Conservation (phyloP, 2,329 filamentous ascomycete genomes). For the Cyphellophora europaea region DNA sequence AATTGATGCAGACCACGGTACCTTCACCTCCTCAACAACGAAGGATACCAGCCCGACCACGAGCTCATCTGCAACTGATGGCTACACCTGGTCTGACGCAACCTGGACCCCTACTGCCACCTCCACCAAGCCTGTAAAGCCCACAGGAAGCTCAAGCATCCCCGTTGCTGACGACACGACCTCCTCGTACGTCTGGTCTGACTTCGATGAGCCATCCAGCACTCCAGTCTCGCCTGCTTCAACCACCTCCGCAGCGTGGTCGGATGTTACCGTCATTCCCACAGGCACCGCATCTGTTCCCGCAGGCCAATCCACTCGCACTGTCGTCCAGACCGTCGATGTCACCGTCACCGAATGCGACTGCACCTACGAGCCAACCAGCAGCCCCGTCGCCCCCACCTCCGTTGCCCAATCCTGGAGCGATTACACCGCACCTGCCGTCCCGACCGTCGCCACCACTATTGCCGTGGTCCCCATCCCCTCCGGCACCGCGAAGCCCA, state of each 20-base stretch:
- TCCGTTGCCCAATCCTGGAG: slow-evolving; percentile 1
- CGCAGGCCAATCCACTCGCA: neutral
- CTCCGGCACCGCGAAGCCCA: slow-evolving; percentile 1
- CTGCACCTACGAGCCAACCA: neutral
- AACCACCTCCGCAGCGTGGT: too few species aligned
- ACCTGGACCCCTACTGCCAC: neutral
- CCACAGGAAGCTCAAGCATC: neutral
- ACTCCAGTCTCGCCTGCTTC: too few species aligned
- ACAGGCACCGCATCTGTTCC: too few species aligned
- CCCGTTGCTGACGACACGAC: too few species aligned
- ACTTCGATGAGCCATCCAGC: too few species aligned
- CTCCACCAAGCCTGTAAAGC: neutral
- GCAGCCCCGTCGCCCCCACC: slow-evolving; percentile 1
- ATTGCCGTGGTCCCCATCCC: too few species aligned
- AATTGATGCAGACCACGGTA: too few species aligned
- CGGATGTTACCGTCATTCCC: too few species aligned
- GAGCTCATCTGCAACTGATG: slow-evolving; percentile 21
- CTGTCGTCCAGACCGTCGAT: neutral
- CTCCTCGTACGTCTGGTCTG: neutral
- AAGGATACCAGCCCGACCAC: slow-evolving; percentile 28
- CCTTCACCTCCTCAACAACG: slow-evolving; percentile 22
- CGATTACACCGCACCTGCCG: too few species aligned
- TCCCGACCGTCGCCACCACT: too few species aligned
- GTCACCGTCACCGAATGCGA: neutral
- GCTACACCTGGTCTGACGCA: slow-evolving; percentile 21